Percentiles rank a stretch among this genome's conserved stretches.
phyloP scores from a whole-genome alignment of 106 monocot genomes.

The Dactylorhiza incarnata region DNA sequence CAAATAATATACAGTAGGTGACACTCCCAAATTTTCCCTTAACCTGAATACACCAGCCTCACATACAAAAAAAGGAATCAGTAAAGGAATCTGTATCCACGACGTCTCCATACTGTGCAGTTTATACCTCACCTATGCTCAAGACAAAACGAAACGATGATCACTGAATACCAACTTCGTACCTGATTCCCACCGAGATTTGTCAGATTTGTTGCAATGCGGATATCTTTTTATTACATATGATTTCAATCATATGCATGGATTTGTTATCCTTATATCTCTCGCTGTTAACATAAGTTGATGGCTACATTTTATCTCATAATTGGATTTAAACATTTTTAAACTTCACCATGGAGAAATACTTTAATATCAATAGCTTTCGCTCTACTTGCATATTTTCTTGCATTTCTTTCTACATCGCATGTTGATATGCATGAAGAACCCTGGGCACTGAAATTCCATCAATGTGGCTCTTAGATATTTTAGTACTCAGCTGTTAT shows the following conservation, averaged over 20 bases:
- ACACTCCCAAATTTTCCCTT: too few relatives aligned
- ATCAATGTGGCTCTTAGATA: background rate
- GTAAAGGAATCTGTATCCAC: too few relatives aligned
- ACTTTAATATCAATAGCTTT: background rate
- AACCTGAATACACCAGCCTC: too few relatives aligned
- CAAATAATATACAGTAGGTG: too few relatives aligned
- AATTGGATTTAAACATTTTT: background rate
- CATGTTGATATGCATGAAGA: background rate
- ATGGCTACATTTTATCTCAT: background rate
- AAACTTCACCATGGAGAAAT: background rate
- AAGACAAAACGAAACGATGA: too few relatives aligned
- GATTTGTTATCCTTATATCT: background rate
- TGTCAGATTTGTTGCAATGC: too few relatives aligned
- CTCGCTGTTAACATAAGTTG: background rate
- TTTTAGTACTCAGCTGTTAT: background rate
- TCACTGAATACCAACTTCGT: too few relatives aligned
- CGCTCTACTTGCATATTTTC: background rate
- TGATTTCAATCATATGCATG: background rate
- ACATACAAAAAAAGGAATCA: too few relatives aligned
- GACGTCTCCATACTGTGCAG: too few relatives aligned
- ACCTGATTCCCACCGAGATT: too few relatives aligned
- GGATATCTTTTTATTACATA: background rate
- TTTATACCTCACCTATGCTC: too few relatives aligned
- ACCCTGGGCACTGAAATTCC: background rate
- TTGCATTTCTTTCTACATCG: background rate